These are phyloP conservation scores for Mucor sp. DNA, from an alignment of 371 early-diverging fungal species.

Conservation along the genomic window DNA sequence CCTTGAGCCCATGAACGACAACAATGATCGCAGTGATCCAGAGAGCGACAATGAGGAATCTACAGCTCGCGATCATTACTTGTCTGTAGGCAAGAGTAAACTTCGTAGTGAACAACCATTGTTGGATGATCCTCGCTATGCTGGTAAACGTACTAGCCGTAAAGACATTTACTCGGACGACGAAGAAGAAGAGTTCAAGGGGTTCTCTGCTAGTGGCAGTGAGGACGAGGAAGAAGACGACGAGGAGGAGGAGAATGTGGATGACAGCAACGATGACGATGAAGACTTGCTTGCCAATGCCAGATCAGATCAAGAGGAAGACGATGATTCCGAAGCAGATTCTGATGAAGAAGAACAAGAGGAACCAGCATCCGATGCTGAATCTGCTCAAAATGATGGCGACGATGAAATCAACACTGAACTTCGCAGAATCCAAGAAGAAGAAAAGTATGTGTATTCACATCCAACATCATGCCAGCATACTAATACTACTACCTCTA, in stretches of 20 bases:
- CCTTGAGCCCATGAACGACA: conserved; percentile 53
- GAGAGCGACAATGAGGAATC: conserved; percentile 42
- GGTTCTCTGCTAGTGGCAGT: conserved; percentile 34
- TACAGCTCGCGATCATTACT: conserved; percentile 68
- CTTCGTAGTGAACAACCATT: conserved; percentile 63
- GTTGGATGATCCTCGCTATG: conserved; percentile 79
- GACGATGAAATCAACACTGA: conserved; percentile 60
- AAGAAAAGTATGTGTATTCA: conserved; percentile 66
- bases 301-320: conserved; percentile 11
- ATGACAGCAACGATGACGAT: conserved; percentile 37
- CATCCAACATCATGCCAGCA: background rate
- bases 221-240: background rate
- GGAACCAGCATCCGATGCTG: conserved; percentile 27
- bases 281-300: conserved; percentile 29
- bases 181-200: conserved; percentile 19
- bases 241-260: conserved; percentile 1
- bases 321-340: conserved; percentile 17
- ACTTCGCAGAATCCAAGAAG: conserved; percentile 74
- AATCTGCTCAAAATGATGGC: conserved; percentile 17
- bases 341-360: conserved; percentile 7
- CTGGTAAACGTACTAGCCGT: conserved; percentile 69
- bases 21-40: conserved; percentile 50
- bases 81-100: conserved; percentile 72
- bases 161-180: conserved; percentile 61
- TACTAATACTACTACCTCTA: background rate